Evolutionary conservation across 805 yeast genomes (phyloP).

Genomic region (Debaryomyces prosopidis): DNA sequence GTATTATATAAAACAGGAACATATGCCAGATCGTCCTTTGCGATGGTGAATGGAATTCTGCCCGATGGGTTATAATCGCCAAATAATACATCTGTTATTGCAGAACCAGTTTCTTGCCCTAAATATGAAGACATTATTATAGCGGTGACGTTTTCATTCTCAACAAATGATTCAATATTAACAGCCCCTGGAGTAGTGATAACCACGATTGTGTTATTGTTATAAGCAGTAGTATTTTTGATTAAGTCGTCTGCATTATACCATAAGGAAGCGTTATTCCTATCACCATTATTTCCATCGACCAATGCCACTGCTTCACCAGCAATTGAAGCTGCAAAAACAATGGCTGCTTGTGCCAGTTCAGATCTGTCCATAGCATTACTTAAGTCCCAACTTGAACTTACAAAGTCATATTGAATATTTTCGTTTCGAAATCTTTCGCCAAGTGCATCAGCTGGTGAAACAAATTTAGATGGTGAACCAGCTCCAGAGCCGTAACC

Average conservation of each 20-base stretch:
- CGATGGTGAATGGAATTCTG: slow-evolving; percentile 6
- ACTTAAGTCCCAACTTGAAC: slow-evolving; percentile 1
- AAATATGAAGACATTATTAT: slow-evolving; percentile 8
- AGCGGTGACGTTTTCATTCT: slow-evolving; percentile 8
- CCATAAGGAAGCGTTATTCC: slow-evolving; percentile 4
- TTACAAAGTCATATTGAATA: slow-evolving; percentile 3
- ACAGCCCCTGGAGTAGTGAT: slow-evolving; percentile 2
- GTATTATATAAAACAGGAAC: slow-evolving; percentile 1
- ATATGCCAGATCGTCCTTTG: slow-evolving; percentile 1
- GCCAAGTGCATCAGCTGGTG: slow-evolving; percentile 1
- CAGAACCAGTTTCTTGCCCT: slow-evolving; percentile 49
- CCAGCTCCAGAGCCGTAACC: slow-evolving; percentile 5
- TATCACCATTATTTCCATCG: slow-evolving; percentile 3
- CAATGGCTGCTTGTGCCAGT: not conserved
- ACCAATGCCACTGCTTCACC: slow-evolving; percentile 1
- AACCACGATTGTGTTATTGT: slow-evolving; percentile 3
- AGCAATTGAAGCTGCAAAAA: slow-evolving; percentile 2
- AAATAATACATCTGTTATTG: slow-evolving; percentile 58
- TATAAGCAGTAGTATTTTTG: not conserved
- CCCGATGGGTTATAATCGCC: slow-evolving; percentile 55
- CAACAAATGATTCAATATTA: slow-evolving; percentile 2
- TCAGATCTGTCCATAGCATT: not conserved
- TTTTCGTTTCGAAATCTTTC: not conserved
- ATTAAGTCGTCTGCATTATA: slow-evolving; percentile 4
- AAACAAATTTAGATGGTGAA: not conserved